These are phyloP conservation scores for Aspergillus calidoustus DNA, from an alignment of 2,329 filamentous ascomycete genomes.

Conservation along the genomic window DNA sequence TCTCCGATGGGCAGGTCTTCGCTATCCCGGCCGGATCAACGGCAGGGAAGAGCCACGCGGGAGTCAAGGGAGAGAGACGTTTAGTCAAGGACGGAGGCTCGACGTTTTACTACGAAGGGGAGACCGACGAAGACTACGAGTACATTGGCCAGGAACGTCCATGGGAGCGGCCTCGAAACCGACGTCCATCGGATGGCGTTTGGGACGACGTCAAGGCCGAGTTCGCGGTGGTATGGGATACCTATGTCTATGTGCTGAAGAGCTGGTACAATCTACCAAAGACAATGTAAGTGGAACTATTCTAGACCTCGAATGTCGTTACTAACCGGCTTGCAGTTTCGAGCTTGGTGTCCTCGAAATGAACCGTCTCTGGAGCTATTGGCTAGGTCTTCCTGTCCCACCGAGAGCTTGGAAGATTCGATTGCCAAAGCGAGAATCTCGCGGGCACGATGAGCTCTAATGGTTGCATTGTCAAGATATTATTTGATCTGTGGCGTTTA, in stretches of 20 bases:
- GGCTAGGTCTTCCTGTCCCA: conserved; percentile 64
- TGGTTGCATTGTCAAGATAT: not conserved
- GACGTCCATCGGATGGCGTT: conserved; percentile 50
- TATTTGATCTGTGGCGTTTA: conserved; percentile 7
- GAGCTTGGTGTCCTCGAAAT: conserved; percentile 60
- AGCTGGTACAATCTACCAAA: conserved; percentile 73
- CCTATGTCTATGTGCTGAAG: conserved; percentile 67
- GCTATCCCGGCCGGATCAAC: conserved; percentile 34
- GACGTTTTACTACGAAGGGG: conserved; percentile 43
- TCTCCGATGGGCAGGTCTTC: conserved; percentile 38
- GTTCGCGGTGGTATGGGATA: conserved; percentile 64
- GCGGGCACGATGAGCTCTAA: conserved; percentile 44
- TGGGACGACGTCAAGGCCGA: conserved; percentile 68
- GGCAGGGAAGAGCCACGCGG: conserved; percentile 28
- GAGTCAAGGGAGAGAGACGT: conserved; percentile 20
- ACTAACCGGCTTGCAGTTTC: conserved; percentile 42
- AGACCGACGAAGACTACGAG: conserved; percentile 47
- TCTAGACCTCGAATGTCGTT: not conserved
- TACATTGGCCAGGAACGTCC: conserved; percentile 36
- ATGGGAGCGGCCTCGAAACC: conserved; percentile 34
- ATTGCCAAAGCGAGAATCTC: conserved; percentile 40
- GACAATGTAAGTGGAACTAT: conserved; percentile 64
- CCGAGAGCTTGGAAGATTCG: conserved; percentile 61
- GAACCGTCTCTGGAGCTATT: conserved; percentile 63
- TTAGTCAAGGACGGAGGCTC: conserved; percentile 40